Conservation (phyloP, 306 rosid species). For the Trifolium dubium region DNA sequence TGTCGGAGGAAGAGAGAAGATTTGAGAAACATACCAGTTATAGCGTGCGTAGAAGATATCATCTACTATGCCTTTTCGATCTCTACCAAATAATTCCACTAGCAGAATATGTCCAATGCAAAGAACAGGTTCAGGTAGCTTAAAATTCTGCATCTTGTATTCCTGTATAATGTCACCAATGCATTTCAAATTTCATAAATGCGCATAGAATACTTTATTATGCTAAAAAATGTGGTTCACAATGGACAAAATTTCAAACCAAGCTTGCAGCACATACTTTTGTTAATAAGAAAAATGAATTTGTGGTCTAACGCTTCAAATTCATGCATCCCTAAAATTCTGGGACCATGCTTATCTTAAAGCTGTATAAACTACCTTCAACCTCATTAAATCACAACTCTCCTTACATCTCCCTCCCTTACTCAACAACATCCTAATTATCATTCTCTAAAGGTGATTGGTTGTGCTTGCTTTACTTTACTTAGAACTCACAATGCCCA, state of each 20-base stretch:
- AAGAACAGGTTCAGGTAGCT: slow-evolving; percentile 70
- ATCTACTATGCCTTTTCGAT: slow-evolving; percentile 57
- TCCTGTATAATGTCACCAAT: slow-evolving; percentile 47
- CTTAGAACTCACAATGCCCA: no score
- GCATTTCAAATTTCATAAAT: slow-evolving; percentile 22
- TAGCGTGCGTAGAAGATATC: slow-evolving; percentile 64
- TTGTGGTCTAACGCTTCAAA: no score
- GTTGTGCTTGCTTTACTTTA: no score
- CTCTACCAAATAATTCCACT: slow-evolving; percentile 71
- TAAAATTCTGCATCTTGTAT: slow-evolving; percentile 55
- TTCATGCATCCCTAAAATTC: no score
- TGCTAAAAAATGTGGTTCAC: slow-evolving; percentile 12
- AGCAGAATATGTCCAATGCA: slow-evolving; percentile 63
- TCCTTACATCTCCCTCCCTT: no score
- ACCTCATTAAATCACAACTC: no score
- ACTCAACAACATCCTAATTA: no score
- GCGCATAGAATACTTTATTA: background rate
- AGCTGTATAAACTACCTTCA: no score
- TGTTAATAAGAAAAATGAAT: no score
- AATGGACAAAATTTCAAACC: slow-evolving; percentile 11
- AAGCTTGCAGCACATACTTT: no score
- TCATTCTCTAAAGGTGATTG: no score
- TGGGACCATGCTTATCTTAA: no score
- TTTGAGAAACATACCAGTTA: slow-evolving; percentile 56
- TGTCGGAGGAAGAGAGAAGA: background rate